Conservation (phyloP, 192 early-diverging fungal species). For the Phlyctochytrium arcticum region DNA sequence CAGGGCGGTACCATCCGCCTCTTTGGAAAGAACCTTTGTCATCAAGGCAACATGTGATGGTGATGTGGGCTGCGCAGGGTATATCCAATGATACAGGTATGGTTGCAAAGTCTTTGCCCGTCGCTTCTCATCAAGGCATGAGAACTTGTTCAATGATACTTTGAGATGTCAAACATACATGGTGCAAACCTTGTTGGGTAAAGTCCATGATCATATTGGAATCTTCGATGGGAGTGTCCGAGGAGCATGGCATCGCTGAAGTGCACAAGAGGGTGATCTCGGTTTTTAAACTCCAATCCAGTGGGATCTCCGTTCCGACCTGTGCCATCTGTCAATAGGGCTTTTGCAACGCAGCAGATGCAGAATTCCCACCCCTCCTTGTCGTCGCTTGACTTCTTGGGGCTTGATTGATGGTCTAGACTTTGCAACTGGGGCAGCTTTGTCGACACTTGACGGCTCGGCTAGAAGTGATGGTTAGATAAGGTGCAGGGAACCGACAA, state of each 20-base stretch:
- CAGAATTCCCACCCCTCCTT: background rate
- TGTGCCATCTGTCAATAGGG: background rate
- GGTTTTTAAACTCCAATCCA: slow-evolving; percentile 19
- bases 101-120: background rate
- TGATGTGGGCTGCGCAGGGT: slow-evolving; percentile 7
- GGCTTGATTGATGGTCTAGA: background rate
- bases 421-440: background rate
- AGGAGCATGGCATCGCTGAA: background rate
- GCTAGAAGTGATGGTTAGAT: background rate
- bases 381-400: background rate
- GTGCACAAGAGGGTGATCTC: slow-evolving; percentile 1
- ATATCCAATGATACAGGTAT: slow-evolving; percentile 23
- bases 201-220: no score
- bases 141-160: no score
- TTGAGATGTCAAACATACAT: no score
- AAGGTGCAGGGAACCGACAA: no score
- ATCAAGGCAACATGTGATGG: slow-evolving; percentile 11
- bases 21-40: slow-evolving; percentile 10
- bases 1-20: background rate
- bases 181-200: no score
- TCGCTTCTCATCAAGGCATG: no score
- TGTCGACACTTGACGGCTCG: background rate
- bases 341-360: background rate
- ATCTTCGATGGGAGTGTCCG: background rate
- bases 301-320: background rate